Evolutionary conservation across 2,329 filamentous ascomycete genomes (phyloP), one percentile per base, ranked within the genome.

Genomic region (Fusarium sarcochroum): DNA sequence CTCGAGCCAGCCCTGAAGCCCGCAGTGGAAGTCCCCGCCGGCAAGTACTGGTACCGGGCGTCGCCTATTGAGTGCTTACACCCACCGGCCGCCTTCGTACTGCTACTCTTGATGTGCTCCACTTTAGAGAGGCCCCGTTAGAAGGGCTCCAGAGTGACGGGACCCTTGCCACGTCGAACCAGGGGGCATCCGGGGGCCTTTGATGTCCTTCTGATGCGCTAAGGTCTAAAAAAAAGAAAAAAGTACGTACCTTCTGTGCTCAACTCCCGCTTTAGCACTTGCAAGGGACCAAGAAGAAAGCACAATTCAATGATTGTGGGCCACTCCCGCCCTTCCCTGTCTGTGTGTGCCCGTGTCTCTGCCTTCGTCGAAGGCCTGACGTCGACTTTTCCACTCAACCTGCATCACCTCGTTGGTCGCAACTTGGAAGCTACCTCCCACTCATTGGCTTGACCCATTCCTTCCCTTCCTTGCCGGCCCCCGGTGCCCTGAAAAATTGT

Each of bases 401-500:
- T 69, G 61, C 61, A 69, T 51, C 53, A 49, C 42, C 57, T 69
- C 44, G 65, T 68, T 68, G 65, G 66, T 34, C 41, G 52, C 35
- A 44, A 58, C 55, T 53, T 46, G 55, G 56, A 55, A 44, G 57
- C 11, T 55, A 41, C 54, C 62, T 63, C 51, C 34, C 17, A 55
- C 40, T 57, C 45, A 62, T 63, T 63, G 68, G 58, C 51, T 53
- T 70, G 52, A 42, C 66, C 41, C 68, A 67, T 68, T 71, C 61
- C 64, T 72, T 72, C 56, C 63, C 61, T 70, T 63, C 67, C 66
- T 40, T 68, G 62, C 53, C 63, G 55, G 56, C 38, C 61, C 59
- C 59, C 60, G 54, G 58, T 52, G 63, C 59, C 58, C 67, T 71
- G 64, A 67, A 74, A 74, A 73, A 70, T 70, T 73, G 66, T 69